Evolutionary conservation across 2,329 filamentous ascomycete genomes (phyloP).

Genomic region (Tolypocladium paradoxum): DNA sequence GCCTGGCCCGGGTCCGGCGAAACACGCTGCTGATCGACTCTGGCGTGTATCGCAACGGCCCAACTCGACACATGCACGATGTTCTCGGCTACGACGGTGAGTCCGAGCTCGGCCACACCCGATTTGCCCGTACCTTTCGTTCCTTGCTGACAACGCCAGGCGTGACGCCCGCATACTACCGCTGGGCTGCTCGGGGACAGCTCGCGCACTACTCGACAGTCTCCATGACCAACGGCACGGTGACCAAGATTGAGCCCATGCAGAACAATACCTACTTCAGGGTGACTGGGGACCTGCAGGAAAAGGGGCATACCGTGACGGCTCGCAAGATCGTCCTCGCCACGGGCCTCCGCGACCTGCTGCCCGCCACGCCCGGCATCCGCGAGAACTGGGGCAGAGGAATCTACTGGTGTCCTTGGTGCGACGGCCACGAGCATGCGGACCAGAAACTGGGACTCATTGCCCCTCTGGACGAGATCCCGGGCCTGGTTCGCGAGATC

Average conservation of each 20-base stretch:
- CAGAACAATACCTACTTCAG: slow-evolving; percentile 34
- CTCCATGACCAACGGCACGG: slow-evolving; percentile 39
- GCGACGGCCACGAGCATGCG: slow-evolving; percentile 50
- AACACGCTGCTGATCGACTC: slow-evolving; percentile 47
- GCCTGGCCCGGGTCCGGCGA: slow-evolving; percentile 46
- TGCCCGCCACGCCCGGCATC: slow-evolving; percentile 45
- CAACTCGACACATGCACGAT: slow-evolving; percentile 50
- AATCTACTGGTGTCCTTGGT: slow-evolving; percentile 56
- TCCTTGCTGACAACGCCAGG: slow-evolving; percentile 23
- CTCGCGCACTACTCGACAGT: slow-evolving; percentile 40
- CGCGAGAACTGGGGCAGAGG: slow-evolving; percentile 46
- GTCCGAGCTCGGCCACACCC: not conserved
- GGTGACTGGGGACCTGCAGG: slow-evolving; percentile 18
- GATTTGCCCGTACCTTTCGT: not conserved
- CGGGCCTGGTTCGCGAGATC: slow-evolving; percentile 38
- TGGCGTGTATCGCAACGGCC: slow-evolving; percentile 44
- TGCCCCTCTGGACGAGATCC: slow-evolving; percentile 29
- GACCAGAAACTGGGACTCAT: slow-evolving; percentile 47
- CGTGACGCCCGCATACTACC: slow-evolving; percentile 42
- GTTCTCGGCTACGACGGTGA: slow-evolving; percentile 49
- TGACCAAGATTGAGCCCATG: slow-evolving; percentile 28
- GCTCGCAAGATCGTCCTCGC: slow-evolving; percentile 46
- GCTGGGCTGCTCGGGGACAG: slow-evolving; percentile 40
- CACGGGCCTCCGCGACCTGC: slow-evolving; percentile 43
- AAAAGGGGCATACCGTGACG: slow-evolving; percentile 22